Evolutionary conservation across 108 stramenopile genomes (phyloP), one percentile per base, ranked within the genome.

Genomic region (Poteriospumella lacustris): DNA sequence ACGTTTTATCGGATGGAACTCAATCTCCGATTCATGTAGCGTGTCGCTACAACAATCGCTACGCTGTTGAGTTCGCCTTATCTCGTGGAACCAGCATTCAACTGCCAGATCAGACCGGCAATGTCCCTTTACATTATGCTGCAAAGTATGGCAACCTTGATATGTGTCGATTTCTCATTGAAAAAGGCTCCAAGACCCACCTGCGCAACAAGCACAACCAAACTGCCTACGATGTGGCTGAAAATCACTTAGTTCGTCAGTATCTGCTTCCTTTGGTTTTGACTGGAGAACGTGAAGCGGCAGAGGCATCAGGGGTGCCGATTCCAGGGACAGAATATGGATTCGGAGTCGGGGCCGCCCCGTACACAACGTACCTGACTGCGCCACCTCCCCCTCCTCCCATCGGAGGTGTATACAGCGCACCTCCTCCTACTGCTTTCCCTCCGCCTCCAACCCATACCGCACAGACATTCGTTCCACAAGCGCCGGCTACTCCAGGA

Each of bases 91-190:
- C 28, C 9, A 52, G 24, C 9, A 3, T 73, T 15, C 5, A 73
- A 5, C 41, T 73, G 24, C 62, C 64, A 0, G 83, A 84, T 41
- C 42, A 78, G 44, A 58, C 69, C 24, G 82, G 82, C 39, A 82
- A 84, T 69, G 82, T 81, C 29, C 82, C 83, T 29, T 78, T 84
- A 39, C 83, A 84, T 78, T 84, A 83, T 75, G 83, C 83, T 62
- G 24, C 83, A 28, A 84, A 84, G 80, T 67, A 79, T 0, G 83
- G 83, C 29, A 70, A 84, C 56, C 44, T 82, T 36, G 83, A 83
- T 39, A 42, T 82, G 58, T 73, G 70, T 34, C 26, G 33, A 24
- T 73, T 34, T 73, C 41, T 73, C n/a, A 56, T 73, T 38, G 70
- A 73, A 5, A 15, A 33, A 26, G 47, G 47, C 9, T 3, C 41